phyloP scores from a whole-genome alignment of 805 yeast species.

The Yarrowia sp. region DNA sequence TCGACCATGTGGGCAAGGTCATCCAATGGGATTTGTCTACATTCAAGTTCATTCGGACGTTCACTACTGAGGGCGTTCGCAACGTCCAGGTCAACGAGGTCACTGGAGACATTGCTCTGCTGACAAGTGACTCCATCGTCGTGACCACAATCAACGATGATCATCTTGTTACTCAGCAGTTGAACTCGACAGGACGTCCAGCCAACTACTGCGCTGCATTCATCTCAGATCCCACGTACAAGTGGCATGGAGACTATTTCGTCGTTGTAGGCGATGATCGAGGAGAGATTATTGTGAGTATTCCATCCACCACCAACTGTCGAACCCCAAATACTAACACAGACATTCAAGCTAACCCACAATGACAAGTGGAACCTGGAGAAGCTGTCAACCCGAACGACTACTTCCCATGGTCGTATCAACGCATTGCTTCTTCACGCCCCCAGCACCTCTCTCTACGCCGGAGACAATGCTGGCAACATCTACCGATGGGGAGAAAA shows the following conservation, averaged over 20 bases:
- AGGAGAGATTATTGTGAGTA: slow-evolving; percentile 20
- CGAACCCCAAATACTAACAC: neutral
- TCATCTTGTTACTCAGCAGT: neutral
- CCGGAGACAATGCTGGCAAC: slow-evolving; percentile 23
- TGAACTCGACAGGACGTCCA: slow-evolving; percentile 14
- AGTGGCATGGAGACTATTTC: slow-evolving; percentile 10
- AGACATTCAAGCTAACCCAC: slow-evolving; percentile 22
- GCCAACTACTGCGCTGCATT: slow-evolving; percentile 22
- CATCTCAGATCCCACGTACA: slow-evolving; percentile 15
- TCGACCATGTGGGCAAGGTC: slow-evolving; percentile 6
- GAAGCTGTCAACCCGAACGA: neutral
- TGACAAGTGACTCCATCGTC: neutral
- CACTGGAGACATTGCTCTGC: slow-evolving; percentile 9
- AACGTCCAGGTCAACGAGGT: slow-evolving; percentile 6
- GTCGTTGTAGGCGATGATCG: slow-evolving; percentile 13
- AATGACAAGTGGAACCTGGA: slow-evolving; percentile 6
- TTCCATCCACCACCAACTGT: neutral
- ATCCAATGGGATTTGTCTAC: slow-evolving; percentile 21
- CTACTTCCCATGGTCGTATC: neutral
- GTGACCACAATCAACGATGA: slow-evolving; percentile 15
- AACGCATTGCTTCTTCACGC: slow-evolving; percentile 17
- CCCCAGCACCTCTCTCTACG: slow-evolving; percentile 17
- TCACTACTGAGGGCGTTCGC: slow-evolving; percentile 5
- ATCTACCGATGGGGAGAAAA: slow-evolving; percentile 21
- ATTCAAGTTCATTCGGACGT: slow-evolving; percentile 8